Evolutionary conservation across 2,329 filamentous ascomycete genomes (phyloP), one percentile per base, ranked within the genome.

Genomic region (Pestalotiopsis sp.): DNA sequence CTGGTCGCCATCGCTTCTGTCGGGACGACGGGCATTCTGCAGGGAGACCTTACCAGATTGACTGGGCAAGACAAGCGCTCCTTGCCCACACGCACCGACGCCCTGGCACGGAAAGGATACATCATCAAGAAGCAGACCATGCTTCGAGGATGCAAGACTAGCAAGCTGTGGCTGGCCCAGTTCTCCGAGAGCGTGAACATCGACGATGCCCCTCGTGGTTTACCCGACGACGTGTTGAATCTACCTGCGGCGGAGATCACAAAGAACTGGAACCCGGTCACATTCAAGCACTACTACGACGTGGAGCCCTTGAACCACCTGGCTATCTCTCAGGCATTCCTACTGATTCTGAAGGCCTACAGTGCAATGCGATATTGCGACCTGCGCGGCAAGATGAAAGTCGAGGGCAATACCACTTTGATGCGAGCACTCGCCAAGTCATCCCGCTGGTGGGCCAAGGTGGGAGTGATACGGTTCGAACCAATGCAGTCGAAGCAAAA

Each of bases 21-120:
- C 14, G 85, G 83, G 65, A 79, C 82, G 7, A 79, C 84, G 5
- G 89, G 89, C 4, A 90, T 91, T 58, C 78, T 90, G 14, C 89
- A 91, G 76, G 87, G 86, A 55, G 88, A 90, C 68, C 81, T 91
- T 27, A 85, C 86, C 17, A 83, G 84, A 23, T 78, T 89, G 0
- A 87, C 87, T 13, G 83, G 85, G 25, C 89, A 91, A 75, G 89
- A 91, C 76, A 91, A 91, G 74, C 85, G 88, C 64, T 90, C 88
- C 1, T 83, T 91, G 1, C 88, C 89, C 2, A 88, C 87, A 68
- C 82, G 89, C 41, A 91, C 89, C 0, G 87, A 90, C 71, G 83
- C 84, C 3, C 81, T 91, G 1, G 83, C 86, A 4, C 82, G 83
- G 70, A 90, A 90, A 74, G 88, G 88, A 17, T 91, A 91, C 71